Evolutionary conservation across 2,329 filamentous ascomycete species (phyloP).

Genomic region (Hypoxylon sp.): DNA sequence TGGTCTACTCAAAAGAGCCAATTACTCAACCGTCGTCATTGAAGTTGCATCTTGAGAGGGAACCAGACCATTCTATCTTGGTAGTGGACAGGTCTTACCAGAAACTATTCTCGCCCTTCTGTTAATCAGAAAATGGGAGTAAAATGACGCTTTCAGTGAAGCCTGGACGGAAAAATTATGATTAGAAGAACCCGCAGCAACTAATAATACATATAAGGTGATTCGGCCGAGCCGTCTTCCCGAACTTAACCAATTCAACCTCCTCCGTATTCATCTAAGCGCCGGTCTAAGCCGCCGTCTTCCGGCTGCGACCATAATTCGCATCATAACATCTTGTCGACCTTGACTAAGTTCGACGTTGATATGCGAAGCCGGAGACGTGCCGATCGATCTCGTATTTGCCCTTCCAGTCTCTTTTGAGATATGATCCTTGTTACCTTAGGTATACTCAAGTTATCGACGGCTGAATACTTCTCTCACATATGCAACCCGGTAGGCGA

Average conservation of each 20-base stretch:
- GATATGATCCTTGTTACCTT: neutral
- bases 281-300: conserved; percentile 18
- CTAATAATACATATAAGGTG: neutral
- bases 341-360: neutral
- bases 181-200: neutral
- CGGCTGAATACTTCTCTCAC: neutral
- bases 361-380: conserved; percentile 2
- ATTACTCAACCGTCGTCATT: neutral
- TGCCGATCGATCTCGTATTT: conserved; percentile 17
- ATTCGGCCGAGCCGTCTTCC: neutral
- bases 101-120: neutral
- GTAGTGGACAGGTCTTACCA: no score
- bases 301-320: conserved; percentile 13
- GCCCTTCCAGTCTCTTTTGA: conserved; percentile 1
- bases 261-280: neutral
- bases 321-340: neutral
- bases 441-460: neutral
- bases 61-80: no score
- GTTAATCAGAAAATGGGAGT: neutral
- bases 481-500: neutral
- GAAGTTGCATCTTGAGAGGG: neutral
- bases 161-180: neutral
- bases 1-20: neutral
- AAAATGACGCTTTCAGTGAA: neutral
- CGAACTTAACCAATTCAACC: neutral